phyloP scores from a whole-genome alignment of 2,329 filamentous ascomycete genomes.

The Neonectria coccinea region DNA sequence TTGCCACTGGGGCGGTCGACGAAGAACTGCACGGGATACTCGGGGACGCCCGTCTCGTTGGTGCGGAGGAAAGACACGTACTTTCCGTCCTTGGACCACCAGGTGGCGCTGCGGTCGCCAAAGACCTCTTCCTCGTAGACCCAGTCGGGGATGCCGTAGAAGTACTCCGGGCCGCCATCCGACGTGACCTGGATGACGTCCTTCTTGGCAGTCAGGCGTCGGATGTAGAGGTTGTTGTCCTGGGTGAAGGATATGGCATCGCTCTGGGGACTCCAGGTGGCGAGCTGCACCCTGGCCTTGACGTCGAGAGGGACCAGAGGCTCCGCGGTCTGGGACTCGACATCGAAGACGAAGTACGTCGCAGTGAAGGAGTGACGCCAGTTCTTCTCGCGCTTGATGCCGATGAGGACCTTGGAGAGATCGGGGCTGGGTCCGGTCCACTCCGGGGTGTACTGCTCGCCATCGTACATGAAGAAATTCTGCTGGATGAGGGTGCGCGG shows the following conservation, averaged over 20 bases:
- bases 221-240: slow-evolving; percentile 90
- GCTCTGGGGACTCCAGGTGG: slow-evolving; percentile 88
- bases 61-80: slow-evolving; percentile 93
- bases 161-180: slow-evolving; percentile 88
- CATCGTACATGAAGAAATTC: slow-evolving; percentile 69
- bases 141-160: slow-evolving; percentile 98
- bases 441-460: slow-evolving; percentile 65
- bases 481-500: slow-evolving; percentile 82
- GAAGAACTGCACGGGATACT: slow-evolving; percentile 95
- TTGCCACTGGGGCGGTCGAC: slow-evolving; percentile 85
- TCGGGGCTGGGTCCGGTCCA: slow-evolving; percentile 82
- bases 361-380: slow-evolving; percentile 93
- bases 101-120: slow-evolving; percentile 81
- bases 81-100: slow-evolving; percentile 94
- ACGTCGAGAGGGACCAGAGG: slow-evolving; percentile 79
- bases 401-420: slow-evolving; percentile 86
- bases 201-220: slow-evolving; percentile 66
- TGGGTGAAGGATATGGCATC: slow-evolving; percentile 90
- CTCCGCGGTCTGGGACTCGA: slow-evolving; percentile 80
- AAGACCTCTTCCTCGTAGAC: slow-evolving; percentile 84
- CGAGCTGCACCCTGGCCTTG: slow-evolving; percentile 79
- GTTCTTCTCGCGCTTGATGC: slow-evolving; percentile 77
- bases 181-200: slow-evolving; percentile 79
- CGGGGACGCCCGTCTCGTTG: slow-evolving; percentile 91
- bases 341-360: slow-evolving; percentile 92